These are phyloP conservation scores for Colletotrichum chlorophyti DNA, from an alignment of 2,329 filamentous ascomycete genomes.

Conservation along the genomic window DNA sequence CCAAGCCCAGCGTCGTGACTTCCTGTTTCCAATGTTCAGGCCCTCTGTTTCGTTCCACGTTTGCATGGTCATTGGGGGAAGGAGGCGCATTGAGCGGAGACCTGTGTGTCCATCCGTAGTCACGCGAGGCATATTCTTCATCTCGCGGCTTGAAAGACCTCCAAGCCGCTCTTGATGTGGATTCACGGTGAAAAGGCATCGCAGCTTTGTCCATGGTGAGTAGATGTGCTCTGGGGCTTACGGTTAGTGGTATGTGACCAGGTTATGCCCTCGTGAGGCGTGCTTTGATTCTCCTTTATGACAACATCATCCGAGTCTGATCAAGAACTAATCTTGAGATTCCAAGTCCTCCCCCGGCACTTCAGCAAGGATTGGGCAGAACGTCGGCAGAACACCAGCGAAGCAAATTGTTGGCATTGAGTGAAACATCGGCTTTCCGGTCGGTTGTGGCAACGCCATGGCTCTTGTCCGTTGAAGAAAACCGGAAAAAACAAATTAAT, in stretches of 20 bases:
- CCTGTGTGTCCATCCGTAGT: background rate
- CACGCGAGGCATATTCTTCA: constrained; percentile 5
- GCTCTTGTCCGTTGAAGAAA: constrained; percentile 6
- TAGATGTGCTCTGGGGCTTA: background rate
- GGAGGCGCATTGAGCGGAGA: background rate
- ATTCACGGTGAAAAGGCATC: background rate
- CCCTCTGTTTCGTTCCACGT: constrained; percentile 14
- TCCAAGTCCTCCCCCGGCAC: too few species aligned
- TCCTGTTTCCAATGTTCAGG: constrained; percentile 14
- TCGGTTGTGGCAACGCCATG: too few species aligned
- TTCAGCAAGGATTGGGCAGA: too few species aligned
- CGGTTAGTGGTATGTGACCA: background rate
- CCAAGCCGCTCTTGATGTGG: background rate
- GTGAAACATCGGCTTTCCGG: too few species aligned
- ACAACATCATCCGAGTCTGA: background rate
- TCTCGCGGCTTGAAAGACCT: background rate
- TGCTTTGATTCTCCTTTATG: background rate
- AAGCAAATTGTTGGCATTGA: too few species aligned
- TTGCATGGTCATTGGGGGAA: background rate
- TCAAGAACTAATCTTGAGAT: too few species aligned
- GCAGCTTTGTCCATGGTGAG: constrained; percentile 20
- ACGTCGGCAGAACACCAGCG: too few species aligned
- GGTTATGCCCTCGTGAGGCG: background rate
- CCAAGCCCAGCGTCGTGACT: constrained; percentile 15
- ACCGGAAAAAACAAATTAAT: constrained; percentile 12